Conservation (phyloP, 2,329 filamentous ascomycete genomes). For the Balansia obtecta region DNA sequence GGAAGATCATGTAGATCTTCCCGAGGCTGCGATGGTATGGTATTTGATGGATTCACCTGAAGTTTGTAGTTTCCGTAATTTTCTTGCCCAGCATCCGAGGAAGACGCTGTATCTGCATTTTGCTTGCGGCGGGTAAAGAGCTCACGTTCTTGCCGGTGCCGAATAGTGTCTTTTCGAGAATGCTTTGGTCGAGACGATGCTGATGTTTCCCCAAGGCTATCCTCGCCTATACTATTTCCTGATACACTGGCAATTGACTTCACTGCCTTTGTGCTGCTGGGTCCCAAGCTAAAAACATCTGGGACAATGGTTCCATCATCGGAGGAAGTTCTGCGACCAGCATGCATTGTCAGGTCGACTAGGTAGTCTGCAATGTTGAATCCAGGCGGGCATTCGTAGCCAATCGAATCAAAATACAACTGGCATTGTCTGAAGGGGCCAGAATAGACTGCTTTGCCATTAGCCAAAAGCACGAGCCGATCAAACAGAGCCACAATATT, state of each 20-base stretch:
- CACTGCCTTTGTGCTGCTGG: conserved; percentile 76
- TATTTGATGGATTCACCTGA: conserved; percentile 29
- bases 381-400: conserved; percentile 85
- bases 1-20: conserved; percentile 59
- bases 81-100: conserved; percentile 42
- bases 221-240: conserved; percentile 59
- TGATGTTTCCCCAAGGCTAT: conserved; percentile 47
- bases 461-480: conserved; percentile 78
- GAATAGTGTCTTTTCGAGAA: conserved; percentile 69
- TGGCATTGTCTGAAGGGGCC: conserved; percentile 84
- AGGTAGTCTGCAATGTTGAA: conserved; percentile 99
- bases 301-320: conserved; percentile 40
- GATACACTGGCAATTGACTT: conserved; percentile 85
- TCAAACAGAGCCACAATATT: conserved; percentile 98
- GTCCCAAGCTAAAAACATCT: conserved; percentile 57
- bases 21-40: conserved; percentile 43
- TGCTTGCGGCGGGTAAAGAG: conserved; percentile 73
- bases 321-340: conserved; percentile 44
- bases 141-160: conserved; percentile 75
- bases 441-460: conserved; percentile 84
- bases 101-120: conserved; percentile 48
- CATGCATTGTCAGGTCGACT: conserved; percentile 96
- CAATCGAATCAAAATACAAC: conserved; percentile 80
- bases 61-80: conserved; percentile 39
- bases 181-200: conserved; percentile 49